Evolutionary conservation across 305 asterid species (phyloP).

Genomic region (Rubia peregrina): DNA sequence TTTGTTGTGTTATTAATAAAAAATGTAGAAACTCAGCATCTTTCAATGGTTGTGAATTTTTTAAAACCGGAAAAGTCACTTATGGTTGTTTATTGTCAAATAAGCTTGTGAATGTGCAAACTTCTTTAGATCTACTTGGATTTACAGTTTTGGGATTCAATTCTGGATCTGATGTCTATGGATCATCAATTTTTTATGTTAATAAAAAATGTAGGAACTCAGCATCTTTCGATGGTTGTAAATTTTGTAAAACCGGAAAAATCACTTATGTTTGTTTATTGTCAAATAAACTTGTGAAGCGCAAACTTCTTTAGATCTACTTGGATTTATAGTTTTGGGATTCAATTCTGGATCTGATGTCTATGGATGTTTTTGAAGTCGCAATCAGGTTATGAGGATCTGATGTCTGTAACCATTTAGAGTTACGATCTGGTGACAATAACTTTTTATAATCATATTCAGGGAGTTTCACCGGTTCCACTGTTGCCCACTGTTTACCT

Average conservation of each 20-base stretch:
- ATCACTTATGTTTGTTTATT: too few relatives aligned
- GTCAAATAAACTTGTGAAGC: too few relatives aligned
- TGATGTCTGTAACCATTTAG: too few relatives aligned
- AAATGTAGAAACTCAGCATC: background rate
- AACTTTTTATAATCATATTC: background rate
- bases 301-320: background rate
- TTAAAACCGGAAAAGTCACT: background rate
- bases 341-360: background rate
- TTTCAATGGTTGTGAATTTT: background rate
- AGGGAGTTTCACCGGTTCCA: background rate
- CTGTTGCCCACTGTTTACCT: background rate
- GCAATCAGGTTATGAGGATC: background rate
- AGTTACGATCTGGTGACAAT: background rate
- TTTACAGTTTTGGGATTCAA: background rate
- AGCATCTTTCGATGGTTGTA: too few relatives aligned
- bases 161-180: background rate
- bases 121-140: background rate
- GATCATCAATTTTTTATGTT: too few relatives aligned
- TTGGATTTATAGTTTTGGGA: background rate
- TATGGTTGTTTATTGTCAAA: background rate
- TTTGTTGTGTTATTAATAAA: too few relatives aligned
- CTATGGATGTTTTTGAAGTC: background rate
- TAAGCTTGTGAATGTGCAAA: background rate
- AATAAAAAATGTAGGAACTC: too few relatives aligned
- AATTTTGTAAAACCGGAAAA: too few relatives aligned